Evolutionary conservation across 345 rosid genomes (phyloP).

Genomic region (Hirschfeldia incana): DNA sequence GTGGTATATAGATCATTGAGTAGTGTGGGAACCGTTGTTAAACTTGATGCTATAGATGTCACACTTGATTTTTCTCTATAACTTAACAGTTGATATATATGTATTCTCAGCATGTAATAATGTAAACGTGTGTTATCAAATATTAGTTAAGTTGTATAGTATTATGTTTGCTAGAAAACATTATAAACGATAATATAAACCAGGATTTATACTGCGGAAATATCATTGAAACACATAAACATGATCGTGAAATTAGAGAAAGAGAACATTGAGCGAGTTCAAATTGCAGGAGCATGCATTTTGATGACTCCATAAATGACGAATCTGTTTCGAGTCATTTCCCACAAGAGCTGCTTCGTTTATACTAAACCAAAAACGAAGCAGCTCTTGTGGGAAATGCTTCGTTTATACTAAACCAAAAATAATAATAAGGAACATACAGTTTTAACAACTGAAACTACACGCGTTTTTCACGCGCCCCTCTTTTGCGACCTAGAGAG

Average conservation of each 20-base stretch:
- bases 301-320: slow-evolving; percentile 6
- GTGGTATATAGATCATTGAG: not conserved
- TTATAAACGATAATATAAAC: not conserved
- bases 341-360: no score
- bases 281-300: not conserved
- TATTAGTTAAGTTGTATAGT: not conserved
- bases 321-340: not conserved
- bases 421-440: not conserved
- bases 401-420: slow-evolving; percentile 2
- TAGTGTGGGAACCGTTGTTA: not conserved
- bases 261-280: not conserved
- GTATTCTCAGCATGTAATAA: no score
- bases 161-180: not conserved
- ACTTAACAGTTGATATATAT: not conserved
- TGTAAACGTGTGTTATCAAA: not conserved
- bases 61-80: not conserved
- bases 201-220: not conserved
- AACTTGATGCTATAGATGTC: not conserved
- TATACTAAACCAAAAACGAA: no score
- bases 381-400: not conserved
- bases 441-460: no score
- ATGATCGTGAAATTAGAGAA: not conserved
- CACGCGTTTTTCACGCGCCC: no score
- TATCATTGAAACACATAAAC: not conserved
- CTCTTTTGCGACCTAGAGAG: no score